These are phyloP conservation scores for Bromus sterilis DNA, from an alignment of 176 grass and related monocot species.

Conservation along the genomic window DNA sequence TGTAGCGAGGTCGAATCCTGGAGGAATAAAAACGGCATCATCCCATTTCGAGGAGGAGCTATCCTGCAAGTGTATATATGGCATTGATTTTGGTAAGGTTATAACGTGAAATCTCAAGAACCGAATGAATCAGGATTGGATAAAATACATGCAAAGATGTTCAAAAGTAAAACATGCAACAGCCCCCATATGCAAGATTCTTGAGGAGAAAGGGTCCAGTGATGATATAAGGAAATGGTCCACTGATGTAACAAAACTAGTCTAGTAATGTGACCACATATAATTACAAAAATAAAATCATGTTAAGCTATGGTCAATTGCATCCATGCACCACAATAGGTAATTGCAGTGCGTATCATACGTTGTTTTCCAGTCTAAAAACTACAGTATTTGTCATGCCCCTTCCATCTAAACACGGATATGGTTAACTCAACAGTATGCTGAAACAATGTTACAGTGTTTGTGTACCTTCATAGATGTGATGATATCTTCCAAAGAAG, in stretches of 20 bases:
- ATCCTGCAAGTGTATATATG: conserved; percentile 50
- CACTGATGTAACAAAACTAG: neutral
- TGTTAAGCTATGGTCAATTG: neutral
- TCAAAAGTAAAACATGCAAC: neutral
- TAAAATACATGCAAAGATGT: too few relatives aligned
- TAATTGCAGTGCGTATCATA: neutral
- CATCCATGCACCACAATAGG: neutral
- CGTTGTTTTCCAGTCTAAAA: neutral
- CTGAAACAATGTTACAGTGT: neutral
- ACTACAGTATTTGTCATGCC: neutral
- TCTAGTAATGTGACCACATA: neutral
- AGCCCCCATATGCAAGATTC: neutral
- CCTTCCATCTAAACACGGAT: neutral
- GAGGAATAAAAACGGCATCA: conserved; percentile 83
- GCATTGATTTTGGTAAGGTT: conserved; percentile 11
- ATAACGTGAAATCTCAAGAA: neutral
- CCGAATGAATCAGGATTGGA: neutral
- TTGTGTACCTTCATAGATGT: conserved; percentile 70
- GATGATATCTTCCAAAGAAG: conserved; percentile 75
- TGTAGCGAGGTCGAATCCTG: conserved; percentile 65
- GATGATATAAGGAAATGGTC: neutral
- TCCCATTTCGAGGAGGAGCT: conserved; percentile 63
- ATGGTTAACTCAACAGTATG: neutral
- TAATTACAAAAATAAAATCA: neutral
- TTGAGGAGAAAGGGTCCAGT: neutral